Evolutionary conservation across 139 green algal species (phyloP), one percentile per base, ranked within the genome.

Genomic region (Asterochloris erici): DNA sequence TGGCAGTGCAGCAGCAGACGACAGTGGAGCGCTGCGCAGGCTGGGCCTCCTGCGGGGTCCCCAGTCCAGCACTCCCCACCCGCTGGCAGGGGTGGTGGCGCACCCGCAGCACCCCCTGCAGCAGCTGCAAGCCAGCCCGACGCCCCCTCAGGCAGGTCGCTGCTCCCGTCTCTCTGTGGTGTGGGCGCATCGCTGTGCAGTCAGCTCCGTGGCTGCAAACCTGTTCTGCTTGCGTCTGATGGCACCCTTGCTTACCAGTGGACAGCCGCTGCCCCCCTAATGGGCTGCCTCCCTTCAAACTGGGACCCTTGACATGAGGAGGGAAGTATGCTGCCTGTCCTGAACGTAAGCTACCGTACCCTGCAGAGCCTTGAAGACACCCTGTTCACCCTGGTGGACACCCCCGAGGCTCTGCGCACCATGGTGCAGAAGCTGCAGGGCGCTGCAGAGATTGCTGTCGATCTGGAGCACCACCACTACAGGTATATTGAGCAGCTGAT

Each of bases 401-500:
- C 85, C 0, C 60, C 66, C 2, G 81, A 80, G 69, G 79, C 71
- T 60, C 81, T 96, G 63, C 29, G 77, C 12, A 77, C 16, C 0
- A 85, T 94, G 88, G 89, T 86, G 0, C 81, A 63, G 38, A 82
- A 84, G 14, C 87, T 98, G 78, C 47, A 63, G 12, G 79, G 60
- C 0, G 83, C 75, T 1, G 74, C 63, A 14, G 89, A 97, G 81
- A 47, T 98, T 11, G 95, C 95, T 0, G 81, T 98, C 10, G 96
- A 99, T 76, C 82, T 99, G 84, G 96, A 99, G 84, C 85, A 93
- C 11, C 95, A 99, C 90, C 89, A 73, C 64, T 96, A 95, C 89
- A 85, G 91, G 38, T 54, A 54, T 6, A 54, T 54, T 54, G 38
- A 54, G 38, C 38, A 54, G 38, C 38, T 10, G 6, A 54, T 6